Evolutionary conservation across 1,139 yeast species (phyloP), one percentile per base, ranked within the genome.

Genomic region (Taphrina wiesneri): DNA sequence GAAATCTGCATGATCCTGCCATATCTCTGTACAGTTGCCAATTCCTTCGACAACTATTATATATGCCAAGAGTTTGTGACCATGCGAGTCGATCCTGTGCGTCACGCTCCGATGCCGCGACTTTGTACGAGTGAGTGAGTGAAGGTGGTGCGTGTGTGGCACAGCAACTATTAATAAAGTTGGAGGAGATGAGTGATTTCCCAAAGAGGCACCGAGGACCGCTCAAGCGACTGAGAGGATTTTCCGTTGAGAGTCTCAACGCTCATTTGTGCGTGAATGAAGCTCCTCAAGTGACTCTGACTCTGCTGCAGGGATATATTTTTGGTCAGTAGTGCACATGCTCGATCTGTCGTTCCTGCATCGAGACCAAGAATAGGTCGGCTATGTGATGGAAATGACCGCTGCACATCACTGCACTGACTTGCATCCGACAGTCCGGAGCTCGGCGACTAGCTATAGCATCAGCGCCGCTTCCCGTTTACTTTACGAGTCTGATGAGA

Each of bases 151-250:
- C 6, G 7, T 17, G 11, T 45, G 49, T 45, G 49, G 49, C 49
- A 45, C 49, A 21, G 49, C 49, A 45, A 23, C 28, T 45, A 45
- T 45, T 45, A 45, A 45, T 45, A 45, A 21, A 26, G 49, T 7
- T 23, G 49, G 49, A 11, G 49, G 49, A 45, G 28, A 45, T 45
- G 49, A 45, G 49, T 19, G 49, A 39, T 39, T 39, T 17, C 45
- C 45, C 45, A 39, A 39, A 39, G 6, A 17, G 45, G 45, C 21
- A 39, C 45, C 45, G 17, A 39, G n/a, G 17, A 39, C n/a, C 45
- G 45, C 15, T 39, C n/a, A 6, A 7, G 45, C 45, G 15, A 5
- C 21, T 9, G 13, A 32, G 39, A n/a, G n/a, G n/a, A n/a, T n/a
- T n/a, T n/a, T n/a, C n/a, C n/a, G n/a, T n/a, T n/a, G n/a, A n/a